Percentiles rank a stretch among this genome's conserved stretches.
These are phyloP conservation scores for Zea luxurians DNA, from an alignment of 176 grass and related monocot species.

Conservation along the genomic window DNA sequence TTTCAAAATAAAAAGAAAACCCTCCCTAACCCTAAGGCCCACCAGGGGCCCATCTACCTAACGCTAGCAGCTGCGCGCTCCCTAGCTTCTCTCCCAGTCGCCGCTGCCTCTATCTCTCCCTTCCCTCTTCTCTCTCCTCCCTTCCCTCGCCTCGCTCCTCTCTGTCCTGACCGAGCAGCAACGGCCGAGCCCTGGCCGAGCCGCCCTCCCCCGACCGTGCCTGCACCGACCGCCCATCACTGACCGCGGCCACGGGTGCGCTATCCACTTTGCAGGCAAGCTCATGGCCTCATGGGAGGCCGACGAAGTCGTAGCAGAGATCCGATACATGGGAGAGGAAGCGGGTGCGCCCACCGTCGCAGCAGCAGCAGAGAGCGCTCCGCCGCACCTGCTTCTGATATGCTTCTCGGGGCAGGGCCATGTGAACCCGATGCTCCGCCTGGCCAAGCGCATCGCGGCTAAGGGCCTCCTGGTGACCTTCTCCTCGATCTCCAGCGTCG, in stretches of 20 bases:
- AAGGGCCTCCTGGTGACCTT: background rate
- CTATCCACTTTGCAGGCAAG: background rate
- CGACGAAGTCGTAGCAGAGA: background rate
- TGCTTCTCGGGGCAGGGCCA: constrained; percentile 4
- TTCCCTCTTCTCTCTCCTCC: no score
- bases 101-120: no score
- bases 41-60: no score
- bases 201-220: no score
- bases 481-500: background rate
- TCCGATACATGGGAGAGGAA: background rate
- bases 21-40: no score
- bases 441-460: background rate
- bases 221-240: no score
- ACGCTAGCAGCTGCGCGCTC: no score
- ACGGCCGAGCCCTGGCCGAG: no score
- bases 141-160: no score
- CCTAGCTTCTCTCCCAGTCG: no score
- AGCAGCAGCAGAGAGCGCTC: background rate
- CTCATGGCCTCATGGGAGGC: background rate
- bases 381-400: background rate
- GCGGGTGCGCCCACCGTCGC: background rate
- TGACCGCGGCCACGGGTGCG: background rate
- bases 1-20: no score
- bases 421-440: constrained; percentile 7
- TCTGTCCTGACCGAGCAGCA: no score